Percentiles rank a stretch among this genome's conserved stretches.
Conservation (phyloP, 441 rosid species). For the Pelargonium fulgidum region DNA sequence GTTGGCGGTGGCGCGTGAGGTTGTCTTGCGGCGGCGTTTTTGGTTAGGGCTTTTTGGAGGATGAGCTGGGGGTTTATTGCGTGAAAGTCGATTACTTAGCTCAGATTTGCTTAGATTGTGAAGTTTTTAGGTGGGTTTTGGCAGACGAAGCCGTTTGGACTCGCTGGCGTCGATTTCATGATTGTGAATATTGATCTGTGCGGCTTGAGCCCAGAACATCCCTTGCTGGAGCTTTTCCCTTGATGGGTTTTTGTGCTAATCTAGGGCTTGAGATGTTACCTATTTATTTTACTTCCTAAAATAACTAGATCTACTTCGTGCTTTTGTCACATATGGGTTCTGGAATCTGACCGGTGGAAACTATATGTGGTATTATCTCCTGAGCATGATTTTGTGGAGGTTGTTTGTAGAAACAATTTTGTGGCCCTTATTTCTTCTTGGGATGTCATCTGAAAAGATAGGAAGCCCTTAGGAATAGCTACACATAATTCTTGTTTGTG, state of each 20-base stretch:
- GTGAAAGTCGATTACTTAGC: not conserved
- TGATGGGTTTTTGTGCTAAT: not conserved
- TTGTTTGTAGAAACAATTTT: slow-evolving; percentile 1
- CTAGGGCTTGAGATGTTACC: not conserved
- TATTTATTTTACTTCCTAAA: not conserved
- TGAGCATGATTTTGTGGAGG: slow-evolving; percentile 2
- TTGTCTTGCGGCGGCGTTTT: slow-evolving; percentile 2
- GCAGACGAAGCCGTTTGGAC: not conserved
- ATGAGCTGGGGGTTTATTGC: not conserved
- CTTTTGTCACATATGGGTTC: not conserved
- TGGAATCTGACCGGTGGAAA: not conserved
- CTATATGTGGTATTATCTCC: not conserved
- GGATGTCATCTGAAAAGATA: not conserved
- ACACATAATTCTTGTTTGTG: too few relatives aligned
- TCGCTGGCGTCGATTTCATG: not conserved
- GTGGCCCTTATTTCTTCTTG: not conserved
- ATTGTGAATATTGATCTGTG: not conserved
- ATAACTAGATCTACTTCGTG: slow-evolving; percentile 1
- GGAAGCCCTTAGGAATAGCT: not conserved
- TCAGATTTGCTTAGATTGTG: slow-evolving; percentile 4
- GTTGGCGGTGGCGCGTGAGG: not conserved
- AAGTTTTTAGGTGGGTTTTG: not conserved
- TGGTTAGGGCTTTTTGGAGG: not conserved
- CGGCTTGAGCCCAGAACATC: not conserved
- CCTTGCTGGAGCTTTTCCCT: not conserved